These are phyloP conservation scores for Saprolegnia parasitica DNA, from an alignment of 352 stramenopile species.

Conservation along the genomic window DNA sequence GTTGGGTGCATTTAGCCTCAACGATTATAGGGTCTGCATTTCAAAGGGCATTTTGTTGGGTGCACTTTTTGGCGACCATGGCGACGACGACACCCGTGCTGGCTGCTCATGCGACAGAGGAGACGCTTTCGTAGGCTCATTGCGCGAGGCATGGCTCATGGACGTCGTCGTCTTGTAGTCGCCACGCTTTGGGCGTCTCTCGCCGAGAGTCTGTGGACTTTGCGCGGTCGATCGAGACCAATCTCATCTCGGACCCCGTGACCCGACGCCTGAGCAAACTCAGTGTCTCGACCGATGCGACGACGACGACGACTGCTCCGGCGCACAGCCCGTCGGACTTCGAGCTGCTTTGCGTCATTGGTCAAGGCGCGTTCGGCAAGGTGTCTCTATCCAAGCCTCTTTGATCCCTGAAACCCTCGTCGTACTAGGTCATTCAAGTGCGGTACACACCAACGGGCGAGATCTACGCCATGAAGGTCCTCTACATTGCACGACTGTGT, in stretches of 20 bases:
- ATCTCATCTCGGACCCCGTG: conserved; percentile 5
- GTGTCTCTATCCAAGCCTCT: conserved; percentile 14
- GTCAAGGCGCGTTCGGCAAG: conserved; percentile 80
- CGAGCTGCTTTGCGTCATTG: conserved; percentile 77
- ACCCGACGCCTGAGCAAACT: not conserved
- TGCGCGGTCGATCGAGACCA: conserved; percentile 7
- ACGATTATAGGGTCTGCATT: not conserved
- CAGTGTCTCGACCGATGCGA: not conserved
- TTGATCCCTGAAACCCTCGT: not conserved
- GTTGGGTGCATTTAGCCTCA: not conserved
- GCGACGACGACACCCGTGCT: not conserved
- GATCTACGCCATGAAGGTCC: conserved; percentile 74
- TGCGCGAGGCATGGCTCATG: not conserved
- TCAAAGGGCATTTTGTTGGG: not conserved
- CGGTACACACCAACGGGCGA: conserved; percentile 64
- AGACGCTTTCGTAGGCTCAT: not conserved
- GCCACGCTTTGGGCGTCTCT: not conserved
- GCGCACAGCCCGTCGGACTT: conserved; percentile 49
- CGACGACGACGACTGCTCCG: too few relatives aligned
- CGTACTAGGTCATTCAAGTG: conserved; percentile 71
- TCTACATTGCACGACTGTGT: not conserved
- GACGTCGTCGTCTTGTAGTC: not conserved
- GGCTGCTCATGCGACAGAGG: not conserved
- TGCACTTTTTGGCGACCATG: not conserved
- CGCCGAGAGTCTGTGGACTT: conserved; percentile 22